Base-by-base conservation (phyloP, 2,329 filamentous ascomycete genomes). In the Trichoderma atrobrunneum region DNA sequence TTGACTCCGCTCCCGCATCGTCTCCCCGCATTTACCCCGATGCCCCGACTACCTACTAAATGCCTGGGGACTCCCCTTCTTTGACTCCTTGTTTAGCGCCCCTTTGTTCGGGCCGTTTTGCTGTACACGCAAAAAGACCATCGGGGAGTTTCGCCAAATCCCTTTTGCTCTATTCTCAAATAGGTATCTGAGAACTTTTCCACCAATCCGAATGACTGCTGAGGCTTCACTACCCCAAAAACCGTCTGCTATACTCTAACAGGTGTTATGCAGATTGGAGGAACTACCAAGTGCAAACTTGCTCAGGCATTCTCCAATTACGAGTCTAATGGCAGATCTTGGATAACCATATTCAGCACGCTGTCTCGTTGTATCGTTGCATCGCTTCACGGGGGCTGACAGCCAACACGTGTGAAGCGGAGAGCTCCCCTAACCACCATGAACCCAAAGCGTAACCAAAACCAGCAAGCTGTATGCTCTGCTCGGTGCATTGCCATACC, bases 141-240 rank as follows among this genome's bases (percentile, higher is more conserved):
- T 71, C 69, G 69, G 69, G 69, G 69, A 71, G 69, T 71, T 59
- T 71, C 69, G 69, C 62, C 69, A 70, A 57, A 8, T 24, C 28
- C 10, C 54, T 21, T 26, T 16, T 32, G 65, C 18, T 32, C 67
- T 51, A 28, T 51, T 14, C 57, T 28, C 30, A 11, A 70, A 34
- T 26, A 28, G 57, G 67, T n/a, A 36, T 30, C 57, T 21, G 14
- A 28, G 21, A 62, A 62, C 67, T 61, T 62, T 70, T 61, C 67
- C 67, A 70, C 67, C 67, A 70, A 70, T 70, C 67, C 34, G 28
- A 14, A 12, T 12, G 30, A 18, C 39, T 34, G 28, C 36, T 30
- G 51, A 24, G 12, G 11, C 34, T 60, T 28, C 32, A 32, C 24
- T 16, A 54, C 39, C 48, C 39, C 67, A 61, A 62, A 48, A 62